Evolutionary conservation across 2,329 filamentous ascomycete genomes (phyloP).

Genomic region (Ceratocystis cubensis): DNA sequence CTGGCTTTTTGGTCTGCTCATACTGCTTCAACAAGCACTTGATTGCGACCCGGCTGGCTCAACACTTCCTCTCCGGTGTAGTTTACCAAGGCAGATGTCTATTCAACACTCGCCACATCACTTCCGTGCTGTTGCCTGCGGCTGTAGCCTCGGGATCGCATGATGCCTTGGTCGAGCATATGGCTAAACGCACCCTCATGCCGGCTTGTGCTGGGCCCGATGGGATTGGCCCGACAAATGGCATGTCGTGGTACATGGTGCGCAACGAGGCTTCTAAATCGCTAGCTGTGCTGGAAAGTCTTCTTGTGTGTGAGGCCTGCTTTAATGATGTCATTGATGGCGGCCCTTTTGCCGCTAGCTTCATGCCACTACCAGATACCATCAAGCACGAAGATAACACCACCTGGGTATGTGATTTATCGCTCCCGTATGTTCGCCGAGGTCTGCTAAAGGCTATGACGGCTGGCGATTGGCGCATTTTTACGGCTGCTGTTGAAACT

Average conservation of each 20-base stretch:
- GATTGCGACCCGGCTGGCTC: constrained; percentile 25
- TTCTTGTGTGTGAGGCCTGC: constrained; percentile 32
- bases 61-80: constrained; percentile 24
- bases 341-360: constrained; percentile 26
- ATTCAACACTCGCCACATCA: constrained; percentile 11
- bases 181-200: constrained; percentile 25
- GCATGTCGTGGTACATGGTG: constrained; percentile 28
- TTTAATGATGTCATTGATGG: constrained; percentile 28
- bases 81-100: constrained; percentile 9
- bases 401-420: constrained; percentile 29
- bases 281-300: constrained; percentile 25
- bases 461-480: constrained; percentile 27
- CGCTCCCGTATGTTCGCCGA: constrained; percentile 25
- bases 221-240: constrained; percentile 23
- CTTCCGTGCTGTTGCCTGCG: neutral
- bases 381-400: constrained; percentile 19
- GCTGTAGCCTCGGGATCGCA: neutral
- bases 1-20: constrained; percentile 31
- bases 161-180: constrained; percentile 25
- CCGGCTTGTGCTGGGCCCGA: constrained; percentile 26
- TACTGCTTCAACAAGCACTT: constrained; percentile 33
- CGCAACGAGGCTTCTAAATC: neutral
- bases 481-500: constrained; percentile 22
- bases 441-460: constrained; percentile 22
- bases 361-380: constrained; percentile 26